phyloP scores from a whole-genome alignment of 495 filamentous ascomycete species.

The Penicillium argentinense region DNA sequence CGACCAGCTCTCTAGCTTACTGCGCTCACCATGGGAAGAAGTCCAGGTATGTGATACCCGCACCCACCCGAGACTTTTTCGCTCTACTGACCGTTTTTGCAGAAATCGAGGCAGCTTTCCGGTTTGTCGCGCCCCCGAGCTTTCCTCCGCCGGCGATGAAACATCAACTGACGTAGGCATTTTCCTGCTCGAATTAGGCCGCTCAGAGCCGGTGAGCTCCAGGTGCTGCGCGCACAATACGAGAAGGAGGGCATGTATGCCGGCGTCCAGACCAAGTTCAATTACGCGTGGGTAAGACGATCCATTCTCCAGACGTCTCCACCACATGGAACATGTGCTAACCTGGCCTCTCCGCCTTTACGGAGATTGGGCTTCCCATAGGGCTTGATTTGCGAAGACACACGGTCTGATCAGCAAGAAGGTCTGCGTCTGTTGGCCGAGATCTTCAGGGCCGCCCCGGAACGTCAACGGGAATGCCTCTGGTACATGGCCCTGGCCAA shows the following conservation, averaged over 20 bases:
- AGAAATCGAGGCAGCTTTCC: slow-evolving; percentile 2
- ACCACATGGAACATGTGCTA: slow-evolving; percentile 5
- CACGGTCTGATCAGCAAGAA: slow-evolving; percentile 85
- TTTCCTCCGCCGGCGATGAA: neutral
- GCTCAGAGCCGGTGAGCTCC: slow-evolving; percentile 83
- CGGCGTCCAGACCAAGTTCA: slow-evolving; percentile 97
- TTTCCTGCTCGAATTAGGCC: slow-evolving; percentile 51
- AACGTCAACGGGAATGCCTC: slow-evolving; percentile 92
- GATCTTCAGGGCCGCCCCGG: slow-evolving; percentile 89
- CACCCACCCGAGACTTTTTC: slow-evolving; percentile 10
- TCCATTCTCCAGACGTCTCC: neutral
- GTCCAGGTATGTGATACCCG: neutral
- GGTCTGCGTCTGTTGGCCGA: slow-evolving; percentile 93
- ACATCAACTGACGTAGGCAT: slow-evolving; percentile 16
- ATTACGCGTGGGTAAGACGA: slow-evolving; percentile 87
- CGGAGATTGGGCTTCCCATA: slow-evolving; percentile 31
- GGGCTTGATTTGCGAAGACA: slow-evolving; percentile 91
- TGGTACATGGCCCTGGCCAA: slow-evolving; percentile 97
- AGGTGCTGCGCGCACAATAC: slow-evolving; percentile 88
- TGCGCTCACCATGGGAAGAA: slow-evolving; percentile 41
- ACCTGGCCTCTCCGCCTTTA: slow-evolving; percentile 11
- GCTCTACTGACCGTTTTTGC: slow-evolving; percentile 11
- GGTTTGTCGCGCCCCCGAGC: neutral
- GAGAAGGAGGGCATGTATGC: slow-evolving; percentile 97
- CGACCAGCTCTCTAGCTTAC: slow-evolving; percentile 51